These are phyloP conservation scores for Lentinus polychrous DNA, from an alignment of 1,284 basidiomycete genomes.

Conservation along the genomic window DNA sequence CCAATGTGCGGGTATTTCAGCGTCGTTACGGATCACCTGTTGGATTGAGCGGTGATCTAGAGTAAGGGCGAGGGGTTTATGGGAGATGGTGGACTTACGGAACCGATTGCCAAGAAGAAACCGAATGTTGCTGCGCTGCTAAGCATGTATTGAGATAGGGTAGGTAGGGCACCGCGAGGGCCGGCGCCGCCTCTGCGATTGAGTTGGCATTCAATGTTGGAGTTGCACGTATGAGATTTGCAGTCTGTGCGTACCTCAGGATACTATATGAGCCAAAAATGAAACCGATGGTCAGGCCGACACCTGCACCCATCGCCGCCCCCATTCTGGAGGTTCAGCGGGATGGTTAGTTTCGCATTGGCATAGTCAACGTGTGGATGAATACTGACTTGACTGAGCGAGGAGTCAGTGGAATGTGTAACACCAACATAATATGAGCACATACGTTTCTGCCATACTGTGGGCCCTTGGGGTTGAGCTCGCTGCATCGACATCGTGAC, in stretches of 20 bases:
- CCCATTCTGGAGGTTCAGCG: conserved; percentile 63
- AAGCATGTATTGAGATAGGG: conserved; percentile 92
- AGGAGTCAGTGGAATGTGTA: not conserved
- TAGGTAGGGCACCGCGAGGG: conserved; percentile 79
- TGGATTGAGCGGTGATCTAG: conserved; percentile 9
- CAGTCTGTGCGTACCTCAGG: conserved; percentile 51
- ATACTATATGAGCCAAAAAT: conserved; percentile 91
- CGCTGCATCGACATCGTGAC: conserved; percentile 39
- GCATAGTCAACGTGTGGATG: not conserved
- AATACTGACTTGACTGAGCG: conserved; percentile 24
- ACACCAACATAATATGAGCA: conserved; percentile 11
- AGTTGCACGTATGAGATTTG: not conserved
- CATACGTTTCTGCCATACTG: conserved; percentile 73
- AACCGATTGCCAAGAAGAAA: conserved; percentile 82
- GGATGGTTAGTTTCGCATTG: conserved; percentile 1
- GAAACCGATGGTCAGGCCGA: conserved; percentile 93
- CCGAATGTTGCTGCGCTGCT: conserved; percentile 83
- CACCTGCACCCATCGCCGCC: conserved; percentile 86
- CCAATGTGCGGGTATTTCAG: conserved; percentile 46
- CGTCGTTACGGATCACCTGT: conserved; percentile 74
- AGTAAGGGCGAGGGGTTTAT: not conserved
- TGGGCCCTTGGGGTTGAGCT: conserved; percentile 45
- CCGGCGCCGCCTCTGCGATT: conserved; percentile 75
- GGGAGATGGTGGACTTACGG: conserved; percentile 40
- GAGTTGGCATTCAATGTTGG: not conserved